phyloP scores from a whole-genome alignment of 2,329 filamentous ascomycete genomes.

The Acarospora socialis region DNA sequence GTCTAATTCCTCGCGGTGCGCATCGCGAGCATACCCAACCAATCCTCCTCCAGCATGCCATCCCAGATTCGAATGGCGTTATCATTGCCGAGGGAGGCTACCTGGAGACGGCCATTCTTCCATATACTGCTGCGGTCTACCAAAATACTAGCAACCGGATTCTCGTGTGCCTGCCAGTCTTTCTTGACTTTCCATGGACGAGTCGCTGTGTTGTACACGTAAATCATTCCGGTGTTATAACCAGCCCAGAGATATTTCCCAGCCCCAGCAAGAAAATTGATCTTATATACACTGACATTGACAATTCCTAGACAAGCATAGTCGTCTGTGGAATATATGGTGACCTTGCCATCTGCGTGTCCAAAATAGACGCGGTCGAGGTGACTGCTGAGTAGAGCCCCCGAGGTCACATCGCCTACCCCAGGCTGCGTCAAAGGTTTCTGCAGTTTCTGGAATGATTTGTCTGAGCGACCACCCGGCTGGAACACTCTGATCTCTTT shows the following conservation, averaged over 20 bases:
- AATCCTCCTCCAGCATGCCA: slow-evolving; percentile 82
- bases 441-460: slow-evolving; percentile 60
- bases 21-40: slow-evolving; percentile 45
- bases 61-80: slow-evolving; percentile 81
- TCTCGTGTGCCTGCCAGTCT: slow-evolving; percentile 85
- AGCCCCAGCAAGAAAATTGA: slow-evolving; percentile 70
- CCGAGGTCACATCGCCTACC: slow-evolving; percentile 77
- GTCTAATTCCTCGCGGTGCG: background rate
- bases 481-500: slow-evolving; percentile 78
- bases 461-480: slow-evolving; percentile 52
- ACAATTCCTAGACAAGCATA: slow-evolving; percentile 67
- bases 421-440: slow-evolving; percentile 56
- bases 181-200: slow-evolving; percentile 86
- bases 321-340: slow-evolving; percentile 69
- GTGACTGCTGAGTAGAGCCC: slow-evolving; percentile 58
- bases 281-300: slow-evolving; percentile 87
- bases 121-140: slow-evolving; percentile 73
- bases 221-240: slow-evolving; percentile 87
- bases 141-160: slow-evolving; percentile 62
- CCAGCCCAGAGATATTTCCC: slow-evolving; percentile 81
- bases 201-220: slow-evolving; percentile 72
- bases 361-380: slow-evolving; percentile 77
- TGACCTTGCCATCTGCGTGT: slow-evolving; percentile 85
- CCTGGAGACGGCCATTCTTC: slow-evolving; percentile 69
- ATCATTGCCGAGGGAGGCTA: slow-evolving; percentile 76